Evolutionary conservation across 2,329 filamentous ascomycete species (phyloP), one percentile per base, ranked within the genome.

Genomic region (Teratosphaeria gauchensis): DNA sequence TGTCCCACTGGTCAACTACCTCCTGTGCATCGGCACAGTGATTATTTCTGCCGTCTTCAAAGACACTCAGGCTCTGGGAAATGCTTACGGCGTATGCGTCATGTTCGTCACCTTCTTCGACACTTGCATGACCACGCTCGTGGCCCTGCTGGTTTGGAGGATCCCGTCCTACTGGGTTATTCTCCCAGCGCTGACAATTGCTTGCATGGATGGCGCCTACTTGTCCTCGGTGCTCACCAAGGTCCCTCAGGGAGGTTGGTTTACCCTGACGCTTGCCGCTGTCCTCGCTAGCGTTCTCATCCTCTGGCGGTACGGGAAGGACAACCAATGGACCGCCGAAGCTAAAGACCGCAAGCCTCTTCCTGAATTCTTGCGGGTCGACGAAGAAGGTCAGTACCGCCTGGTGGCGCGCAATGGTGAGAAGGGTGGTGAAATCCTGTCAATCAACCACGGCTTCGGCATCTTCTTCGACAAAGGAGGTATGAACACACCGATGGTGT

Each of bases 391-490:
- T 1, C 65, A 65, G 6, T 61, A 64, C 51, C 55, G 57, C 21
- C 57, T 68, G n/a, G 42, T 58, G 14, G 51, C 52, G 16, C 33
- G 56, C 4, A 54, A 59, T 14, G 59, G 53, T 9, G 33, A 48
- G 5, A 54, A 63, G 55, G 75, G 76, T 11, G 71, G 70, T 9
- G 68, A 66, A 31, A 61, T 56, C 21, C 64, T 81, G n/a, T 78
- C 76, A 31, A 75, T 74, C 46, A 70, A 66, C 56, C 65, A 65
- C 54, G 72, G 88, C 78, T 31, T 79, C 83, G 88, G 86, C 1
- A 84, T 92, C 57, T 91, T 89, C 75, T 90, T 92, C 69, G 88
- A 92, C 74, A 91, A 92, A 72, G 79, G 82, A 0, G 87, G 88
- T 51, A 80, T 83, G 42, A 80, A 80, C 4, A 83, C 82, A 0